These are phyloP conservation scores for Lyophyllum shimeji DNA, from an alignment of 768 basidiomycete genomes.

Conservation along the genomic window DNA sequence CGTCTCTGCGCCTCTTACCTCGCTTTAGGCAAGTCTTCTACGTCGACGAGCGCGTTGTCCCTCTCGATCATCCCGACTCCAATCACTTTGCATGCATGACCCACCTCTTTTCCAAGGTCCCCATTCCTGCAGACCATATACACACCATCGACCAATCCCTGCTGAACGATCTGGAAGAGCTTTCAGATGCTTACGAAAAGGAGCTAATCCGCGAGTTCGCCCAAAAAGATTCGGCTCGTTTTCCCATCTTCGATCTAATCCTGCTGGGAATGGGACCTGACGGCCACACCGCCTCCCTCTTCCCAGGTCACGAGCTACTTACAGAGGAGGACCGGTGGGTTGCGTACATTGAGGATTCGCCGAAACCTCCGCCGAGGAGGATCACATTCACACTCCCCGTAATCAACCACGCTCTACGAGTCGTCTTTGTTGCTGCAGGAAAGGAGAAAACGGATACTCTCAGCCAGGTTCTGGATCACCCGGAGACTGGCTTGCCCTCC, in stretches of 20 bases:
- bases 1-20: not conserved
- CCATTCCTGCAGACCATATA: constrained; percentile 75
- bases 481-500: constrained; percentile 78
- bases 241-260: constrained; percentile 97
- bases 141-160: constrained; percentile 75
- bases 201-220: constrained; percentile 90
- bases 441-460: constrained; percentile 80
- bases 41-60: constrained; percentile 93
- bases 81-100: constrained; percentile 80
- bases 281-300: constrained; percentile 97
- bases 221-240: constrained; percentile 88
- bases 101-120: constrained; percentile 78
- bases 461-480: constrained; percentile 70
- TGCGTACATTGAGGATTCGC: constrained; percentile 88
- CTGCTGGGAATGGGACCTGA: constrained; percentile 96
- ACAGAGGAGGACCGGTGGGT: constrained; percentile 93
- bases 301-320: constrained; percentile 89
- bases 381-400: constrained; percentile 93
- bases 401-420: constrained; percentile 83
- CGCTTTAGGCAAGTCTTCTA: constrained; percentile 90
- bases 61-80: constrained; percentile 89
- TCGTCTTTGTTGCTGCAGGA: constrained; percentile 89
- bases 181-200: constrained; percentile 78
- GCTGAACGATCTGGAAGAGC: constrained; percentile 75
- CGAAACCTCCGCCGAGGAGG: constrained; percentile 87